phyloP scores from a whole-genome alignment of 345 rosid genomes.

The Eucalyptus cloeziana region DNA sequence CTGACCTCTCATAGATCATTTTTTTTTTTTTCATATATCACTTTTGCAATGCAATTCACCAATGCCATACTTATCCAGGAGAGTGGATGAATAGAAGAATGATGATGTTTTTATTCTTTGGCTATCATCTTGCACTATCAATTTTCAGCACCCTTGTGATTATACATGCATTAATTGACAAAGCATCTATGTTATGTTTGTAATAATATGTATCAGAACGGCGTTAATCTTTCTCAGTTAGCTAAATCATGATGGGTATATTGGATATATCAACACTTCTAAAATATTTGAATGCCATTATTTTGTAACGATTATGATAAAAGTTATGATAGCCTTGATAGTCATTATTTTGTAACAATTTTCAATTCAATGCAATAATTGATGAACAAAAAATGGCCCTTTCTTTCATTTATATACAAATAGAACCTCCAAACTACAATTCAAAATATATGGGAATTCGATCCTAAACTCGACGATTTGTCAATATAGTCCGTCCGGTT shows the following conservation, averaged over 20 bases:
- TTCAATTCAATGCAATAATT: too few relatives aligned
- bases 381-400: too few relatives aligned
- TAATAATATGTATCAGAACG: background rate
- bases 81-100: too few relatives aligned
- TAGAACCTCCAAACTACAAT: background rate
- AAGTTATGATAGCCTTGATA: background rate
- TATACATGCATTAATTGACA: background rate
- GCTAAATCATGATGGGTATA: background rate
- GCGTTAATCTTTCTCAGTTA: background rate
- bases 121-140: background rate
- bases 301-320: too few relatives aligned
- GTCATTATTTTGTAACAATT: background rate
- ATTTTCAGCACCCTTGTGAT: background rate
- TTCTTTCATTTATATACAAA: background rate
- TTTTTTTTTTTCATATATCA: too few relatives aligned
- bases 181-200: background rate
- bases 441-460: too few relatives aligned
- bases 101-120: background rate
- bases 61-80: background rate
- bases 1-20: background rate
- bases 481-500: rapidly evolving
- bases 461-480: rapidly evolving
- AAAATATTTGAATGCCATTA: too few relatives aligned
- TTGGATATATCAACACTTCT: too few relatives aligned
- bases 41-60: background rate